Conservation (phyloP, 2,329 filamentous ascomycete genomes). For the Penicillium fuscoglaucum region DNA sequence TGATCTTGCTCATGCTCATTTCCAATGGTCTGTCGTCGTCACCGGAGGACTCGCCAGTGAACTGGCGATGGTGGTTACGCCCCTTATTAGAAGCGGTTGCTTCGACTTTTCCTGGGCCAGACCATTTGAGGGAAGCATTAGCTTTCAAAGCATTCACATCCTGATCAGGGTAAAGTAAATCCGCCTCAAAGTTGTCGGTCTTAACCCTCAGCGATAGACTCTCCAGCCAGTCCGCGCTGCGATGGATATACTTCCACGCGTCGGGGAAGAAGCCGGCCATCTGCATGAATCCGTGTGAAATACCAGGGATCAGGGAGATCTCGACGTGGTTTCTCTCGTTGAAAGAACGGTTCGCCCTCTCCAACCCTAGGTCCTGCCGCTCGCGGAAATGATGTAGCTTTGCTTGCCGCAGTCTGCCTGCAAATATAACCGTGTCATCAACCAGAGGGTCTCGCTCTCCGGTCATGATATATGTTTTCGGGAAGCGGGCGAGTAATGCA, state of each 20-base stretch:
- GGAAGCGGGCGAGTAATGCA: constrained; percentile 77
- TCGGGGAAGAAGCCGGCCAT: constrained; percentile 87
- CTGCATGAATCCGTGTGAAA: constrained; percentile 91
- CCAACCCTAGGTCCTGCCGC: constrained; percentile 57
- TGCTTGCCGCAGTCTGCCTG: constrained; percentile 79
- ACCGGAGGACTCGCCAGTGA: constrained; percentile 63
- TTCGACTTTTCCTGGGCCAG: neutral
- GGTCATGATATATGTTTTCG: constrained; percentile 90
- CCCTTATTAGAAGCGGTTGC: constrained; percentile 15
- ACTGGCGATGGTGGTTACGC: constrained; percentile 49
- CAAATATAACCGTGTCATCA: constrained; percentile 96
- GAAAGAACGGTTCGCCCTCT: constrained; percentile 58
- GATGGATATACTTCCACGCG: constrained; percentile 82
- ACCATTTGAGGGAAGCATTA: neutral
- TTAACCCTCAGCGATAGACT: constrained; percentile 61
- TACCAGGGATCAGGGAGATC: constrained; percentile 80
- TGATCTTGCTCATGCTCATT: constrained; percentile 62
- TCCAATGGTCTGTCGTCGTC: constrained; percentile 82
- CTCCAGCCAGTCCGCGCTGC: constrained; percentile 77
- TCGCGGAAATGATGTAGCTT: constrained; percentile 61
- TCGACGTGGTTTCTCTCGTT: constrained; percentile 75
- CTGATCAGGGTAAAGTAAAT: constrained; percentile 15
- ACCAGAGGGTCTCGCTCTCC: constrained; percentile 94
- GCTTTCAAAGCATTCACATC: neutral
- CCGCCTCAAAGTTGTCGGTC: constrained; percentile 20